phyloP scores from a whole-genome alignment of 495 filamentous ascomycete genomes.

The Rostrohypoxylon terebratum region DNA sequence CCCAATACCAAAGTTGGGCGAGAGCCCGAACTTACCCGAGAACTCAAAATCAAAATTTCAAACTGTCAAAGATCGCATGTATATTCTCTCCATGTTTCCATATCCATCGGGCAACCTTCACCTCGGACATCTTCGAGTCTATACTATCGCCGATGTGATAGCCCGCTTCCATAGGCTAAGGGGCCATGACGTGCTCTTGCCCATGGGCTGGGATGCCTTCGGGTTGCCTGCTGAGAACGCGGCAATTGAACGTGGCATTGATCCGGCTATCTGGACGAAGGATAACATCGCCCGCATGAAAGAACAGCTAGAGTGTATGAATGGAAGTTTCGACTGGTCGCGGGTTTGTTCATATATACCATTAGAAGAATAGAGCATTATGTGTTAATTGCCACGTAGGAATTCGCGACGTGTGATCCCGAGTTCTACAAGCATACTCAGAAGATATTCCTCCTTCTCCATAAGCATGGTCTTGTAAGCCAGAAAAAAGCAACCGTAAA shows the following conservation, averaged over 20 bases:
- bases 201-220: slow-evolving; percentile 96
- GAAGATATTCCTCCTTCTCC: slow-evolving; percentile 79
- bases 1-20: slow-evolving; percentile 48
- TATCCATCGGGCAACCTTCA: slow-evolving; percentile 93
- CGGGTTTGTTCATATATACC: slow-evolving; percentile 65
- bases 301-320: slow-evolving; percentile 79
- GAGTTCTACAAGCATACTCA: slow-evolving; percentile 91
- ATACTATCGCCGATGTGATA: slow-evolving; percentile 89
- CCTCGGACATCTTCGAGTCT: slow-evolving; percentile 88
- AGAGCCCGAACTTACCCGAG: no score
- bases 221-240: slow-evolving; percentile 93
- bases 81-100: slow-evolving; percentile 91
- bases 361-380: slow-evolving; percentile 1
- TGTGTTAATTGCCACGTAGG: slow-evolving; percentile 62
- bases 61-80: slow-evolving; percentile 66
- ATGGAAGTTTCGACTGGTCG: slow-evolving; percentile 84
- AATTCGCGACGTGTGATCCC: slow-evolving; percentile 84
- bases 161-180: slow-evolving; percentile 81
- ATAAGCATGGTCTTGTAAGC: slow-evolving; percentile 79
- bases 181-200: slow-evolving; percentile 80
- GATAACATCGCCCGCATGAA: slow-evolving; percentile 87
- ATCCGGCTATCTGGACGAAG: slow-evolving; percentile 82
- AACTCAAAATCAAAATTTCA: not conserved
- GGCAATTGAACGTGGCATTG: slow-evolving; percentile 85
- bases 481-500: slow-evolving; percentile 85